A percentile compares a stretch with the other conserved stretches of the same genome.
phyloP scores from a whole-genome alignment of 192 early-diverging fungal genomes.

The Entrophospora sp. region DNA sequence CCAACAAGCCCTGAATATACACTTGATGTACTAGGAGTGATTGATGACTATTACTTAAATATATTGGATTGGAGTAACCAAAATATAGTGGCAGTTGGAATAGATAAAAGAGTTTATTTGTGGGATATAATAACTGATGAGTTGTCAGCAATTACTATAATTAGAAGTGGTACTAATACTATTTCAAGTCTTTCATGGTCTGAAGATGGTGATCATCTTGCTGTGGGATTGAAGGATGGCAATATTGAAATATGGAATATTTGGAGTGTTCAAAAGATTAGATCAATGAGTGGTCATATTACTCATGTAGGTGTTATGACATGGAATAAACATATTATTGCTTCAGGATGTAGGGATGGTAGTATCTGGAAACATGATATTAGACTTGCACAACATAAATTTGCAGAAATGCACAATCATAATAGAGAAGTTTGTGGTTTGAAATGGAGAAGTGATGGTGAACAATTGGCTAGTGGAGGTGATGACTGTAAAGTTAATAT shows the following conservation, averaged over 20 bases:
- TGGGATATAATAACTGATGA: constrained; percentile 75
- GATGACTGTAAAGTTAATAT: too few relatives aligned
- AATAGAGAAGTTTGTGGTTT: constrained; percentile 76
- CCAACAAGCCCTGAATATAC: constrained; percentile 68
- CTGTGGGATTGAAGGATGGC: constrained; percentile 64
- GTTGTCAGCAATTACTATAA: constrained; percentile 34
- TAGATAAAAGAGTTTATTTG: constrained; percentile 86
- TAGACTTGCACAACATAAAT: constrained; percentile 73
- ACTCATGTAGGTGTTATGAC: too few relatives aligned
- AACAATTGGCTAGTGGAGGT: too few relatives aligned
- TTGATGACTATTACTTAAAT: constrained; percentile 94
- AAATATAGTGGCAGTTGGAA: constrained; percentile 79
- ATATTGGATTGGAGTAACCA: constrained; percentile 80
- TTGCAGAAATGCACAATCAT: constrained; percentile 61
- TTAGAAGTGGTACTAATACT: too few relatives aligned
- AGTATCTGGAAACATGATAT: constrained; percentile 93
- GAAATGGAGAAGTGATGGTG: constrained; percentile 73
- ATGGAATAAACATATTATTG: too few relatives aligned
- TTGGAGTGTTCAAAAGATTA: too few relatives aligned
- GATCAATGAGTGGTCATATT: too few relatives aligned
- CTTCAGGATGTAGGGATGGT: constrained; percentile 79
- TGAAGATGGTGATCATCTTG: too few relatives aligned
- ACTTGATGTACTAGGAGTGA: constrained; percentile 78
- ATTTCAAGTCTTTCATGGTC: too few relatives aligned
- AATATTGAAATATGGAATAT: constrained; percentile 87